Base-by-base conservation (phyloP, 805 yeast species). In the Cyberlindnera euphorbiiphila region DNA sequence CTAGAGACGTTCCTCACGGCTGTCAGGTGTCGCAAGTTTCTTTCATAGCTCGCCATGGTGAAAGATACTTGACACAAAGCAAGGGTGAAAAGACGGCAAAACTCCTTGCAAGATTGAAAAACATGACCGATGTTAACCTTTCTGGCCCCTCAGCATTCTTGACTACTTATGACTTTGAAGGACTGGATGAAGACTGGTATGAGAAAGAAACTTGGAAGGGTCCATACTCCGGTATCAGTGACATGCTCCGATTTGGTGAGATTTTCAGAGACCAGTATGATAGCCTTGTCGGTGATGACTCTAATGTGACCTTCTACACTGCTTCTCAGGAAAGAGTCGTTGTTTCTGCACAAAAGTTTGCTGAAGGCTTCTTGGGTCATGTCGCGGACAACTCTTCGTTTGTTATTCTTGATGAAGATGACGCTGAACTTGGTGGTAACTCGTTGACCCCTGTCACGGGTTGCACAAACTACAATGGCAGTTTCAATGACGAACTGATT, bases 21-120 rank as follows among this genome's bases (percentile, higher is more conserved):
- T 75, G 81, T 53, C 47, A 57, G 0, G 64, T 76, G 31, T 76
- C 74, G 43, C 82, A 77, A 52, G 81, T 74, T 8, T 72, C 71
- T 46, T 52, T 71, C 46, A 47, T 71, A 25, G 61, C 66, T 39
- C 68, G 84, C 46, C 84, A 78, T 44, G 83, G 82, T 12, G 84
- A 76, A 51, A 64, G 84, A 36, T 76, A 62, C 53, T 78, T 74
- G 11, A 61, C 63, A 9, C 19, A 16, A 8, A 21, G 41, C 22
- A 43, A 32, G 20, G 59, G 58, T n/a, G 21, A 26, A 6, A 31
- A 39, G 3, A 38, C 54, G 6, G 36, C 37, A 6, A 45, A 46
- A 27, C 18, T 41, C 10, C 19, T 49, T 1, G 35, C 17, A 9
- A 33, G 69, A 21, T 62, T 76, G 36, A 59, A 59, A 16, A 75